A percentile compares a stretch with the other conserved stretches of the same genome.
phyloP scores from a whole-genome alignment of 176 grass and related monocot species.

The Zea mays region DNA sequence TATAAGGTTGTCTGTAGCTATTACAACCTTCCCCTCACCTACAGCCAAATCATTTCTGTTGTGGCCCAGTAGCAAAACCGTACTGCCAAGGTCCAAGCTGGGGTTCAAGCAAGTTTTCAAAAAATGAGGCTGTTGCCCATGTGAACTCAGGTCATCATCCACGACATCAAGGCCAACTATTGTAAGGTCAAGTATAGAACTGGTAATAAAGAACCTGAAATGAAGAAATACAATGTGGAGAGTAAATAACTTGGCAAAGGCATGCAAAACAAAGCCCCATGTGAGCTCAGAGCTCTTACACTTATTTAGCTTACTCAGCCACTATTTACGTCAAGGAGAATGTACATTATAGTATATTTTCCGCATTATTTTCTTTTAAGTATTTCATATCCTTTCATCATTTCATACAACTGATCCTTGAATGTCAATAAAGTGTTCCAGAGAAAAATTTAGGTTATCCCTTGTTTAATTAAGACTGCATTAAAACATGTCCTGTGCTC shows the following conservation, averaged over 20 bases:
- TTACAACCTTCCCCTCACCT: slow-evolving; percentile 81
- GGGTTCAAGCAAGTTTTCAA: slow-evolving; percentile 84
- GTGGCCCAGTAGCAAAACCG: slow-evolving; percentile 74
- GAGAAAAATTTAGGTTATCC: slow-evolving; percentile 34
- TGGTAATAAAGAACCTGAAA: slow-evolving; percentile 95
- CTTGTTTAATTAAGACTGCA: slow-evolving; percentile 38
- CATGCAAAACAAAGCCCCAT: slow-evolving; percentile 30
- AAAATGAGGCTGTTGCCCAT: slow-evolving; percentile 62
- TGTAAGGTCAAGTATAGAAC: slow-evolving; percentile 87
- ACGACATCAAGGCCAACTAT: slow-evolving; percentile 70
- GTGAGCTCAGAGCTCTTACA: background rate
- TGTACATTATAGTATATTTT: background rate
- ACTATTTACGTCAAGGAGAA: background rate
- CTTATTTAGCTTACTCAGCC: background rate
- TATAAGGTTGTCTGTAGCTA: slow-evolving; percentile 93
- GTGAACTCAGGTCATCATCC: slow-evolving; percentile 50
- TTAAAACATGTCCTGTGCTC: slow-evolving; percentile 39
- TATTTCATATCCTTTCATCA: background rate
- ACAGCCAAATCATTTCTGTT: slow-evolving; percentile 61
- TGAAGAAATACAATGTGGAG: slow-evolving; percentile 8
- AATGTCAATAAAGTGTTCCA: slow-evolving; percentile 15
- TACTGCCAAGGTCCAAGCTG: slow-evolving; percentile 77
- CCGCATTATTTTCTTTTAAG: background rate
- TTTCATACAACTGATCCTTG: background rate
- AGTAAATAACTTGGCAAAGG: slow-evolving; percentile 27